Evolutionary conservation across 2,329 filamentous ascomycete species (phyloP), one percentile per base, ranked within the genome.

Genomic region (Fusarium siculi): DNA sequence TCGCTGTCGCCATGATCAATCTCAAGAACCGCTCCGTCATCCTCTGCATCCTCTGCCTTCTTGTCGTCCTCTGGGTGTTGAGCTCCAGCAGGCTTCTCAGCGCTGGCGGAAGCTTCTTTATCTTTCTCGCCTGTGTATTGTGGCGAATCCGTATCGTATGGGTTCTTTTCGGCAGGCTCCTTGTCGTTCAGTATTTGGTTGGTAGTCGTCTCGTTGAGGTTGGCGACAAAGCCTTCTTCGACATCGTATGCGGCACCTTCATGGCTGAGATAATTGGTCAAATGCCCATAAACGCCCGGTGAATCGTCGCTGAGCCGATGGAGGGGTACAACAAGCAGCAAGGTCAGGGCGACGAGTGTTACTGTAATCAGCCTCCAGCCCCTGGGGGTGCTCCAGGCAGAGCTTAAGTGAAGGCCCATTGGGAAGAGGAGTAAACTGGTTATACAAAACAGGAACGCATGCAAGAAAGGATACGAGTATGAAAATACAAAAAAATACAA

Each of bases 191-290:
- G 23, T 56, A 68, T 53, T 43, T 66, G 62, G 39, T 58, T 47
- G 57, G 73, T 75, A 12, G 57, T 82, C 47, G 80, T 82, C 40
- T 79, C 74, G 54, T 79, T 79, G 70, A 83, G 82, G 36, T 83
- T 77, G 42, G 65, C 70, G 40, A 72, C 49, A 28, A 74, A 70
- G 34, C 62, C 63, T 53, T 59, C 64, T 47, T 67, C 72, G 47
- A 74, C 61, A 12, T 83, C 84, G 74, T 84, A 82, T 72, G 82
- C 81, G 59, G 82, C 77, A 40, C 73, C 74, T 21, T 74, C 76
- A 56, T 79, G 66, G 53, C 74, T 74, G 56, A 80, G 76, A 65
- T 80, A 80, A 39, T 78, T 76, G 50, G 77, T 75, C 40, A 81
- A 56, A 54, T 79, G 76, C 55, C 79, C 70, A 73, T 80, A 80